phyloP scores from a whole-genome alignment of 257 asterid genomes.

The Thymus quinquecostatus region DNA sequence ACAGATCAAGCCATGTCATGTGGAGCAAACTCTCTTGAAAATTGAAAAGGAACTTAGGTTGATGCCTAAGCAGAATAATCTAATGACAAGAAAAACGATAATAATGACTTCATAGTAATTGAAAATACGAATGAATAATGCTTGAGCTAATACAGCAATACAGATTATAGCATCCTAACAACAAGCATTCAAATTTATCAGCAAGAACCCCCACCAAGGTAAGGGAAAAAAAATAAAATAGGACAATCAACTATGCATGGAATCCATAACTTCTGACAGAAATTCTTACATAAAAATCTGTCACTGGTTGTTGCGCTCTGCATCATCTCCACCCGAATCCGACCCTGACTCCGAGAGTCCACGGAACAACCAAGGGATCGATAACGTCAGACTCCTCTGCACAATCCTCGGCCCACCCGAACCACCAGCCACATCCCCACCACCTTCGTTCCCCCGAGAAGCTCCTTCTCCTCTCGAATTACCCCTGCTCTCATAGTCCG shows the following conservation, averaged over 20 bases:
- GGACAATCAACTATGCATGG: not conserved
- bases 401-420: slow-evolving; percentile 36
- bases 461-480: slow-evolving; percentile 30
- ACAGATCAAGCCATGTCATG: not conserved
- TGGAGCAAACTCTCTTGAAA: not conserved
- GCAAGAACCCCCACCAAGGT: slow-evolving; percentile 15
- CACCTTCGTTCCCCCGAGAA: slow-evolving; percentile 25
- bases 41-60: not conserved
- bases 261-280: not conserved
- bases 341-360: slow-evolving; percentile 48
- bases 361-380: slow-evolving; percentile 55
- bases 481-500: slow-evolving; percentile 62
- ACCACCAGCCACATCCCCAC: slow-evolving; percentile 28
- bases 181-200: slow-evolving; percentile 5
- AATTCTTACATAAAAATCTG: slow-evolving; percentile 32
- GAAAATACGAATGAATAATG: slow-evolving; percentile 10
- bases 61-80: not conserved
- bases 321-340: slow-evolving; percentile 43
- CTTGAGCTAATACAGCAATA: not conserved
- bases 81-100: not conserved
- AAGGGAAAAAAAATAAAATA: not conserved
- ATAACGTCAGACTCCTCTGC: slow-evolving; percentile 49
- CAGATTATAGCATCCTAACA: slow-evolving; percentile 14
- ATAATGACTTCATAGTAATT: slow-evolving; percentile 5
- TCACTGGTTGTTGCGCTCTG: slow-evolving; percentile 40